These are phyloP conservation scores for Eucalyptus fibrosa DNA, from an alignment of 345 rosid species.

Conservation along the genomic window DNA sequence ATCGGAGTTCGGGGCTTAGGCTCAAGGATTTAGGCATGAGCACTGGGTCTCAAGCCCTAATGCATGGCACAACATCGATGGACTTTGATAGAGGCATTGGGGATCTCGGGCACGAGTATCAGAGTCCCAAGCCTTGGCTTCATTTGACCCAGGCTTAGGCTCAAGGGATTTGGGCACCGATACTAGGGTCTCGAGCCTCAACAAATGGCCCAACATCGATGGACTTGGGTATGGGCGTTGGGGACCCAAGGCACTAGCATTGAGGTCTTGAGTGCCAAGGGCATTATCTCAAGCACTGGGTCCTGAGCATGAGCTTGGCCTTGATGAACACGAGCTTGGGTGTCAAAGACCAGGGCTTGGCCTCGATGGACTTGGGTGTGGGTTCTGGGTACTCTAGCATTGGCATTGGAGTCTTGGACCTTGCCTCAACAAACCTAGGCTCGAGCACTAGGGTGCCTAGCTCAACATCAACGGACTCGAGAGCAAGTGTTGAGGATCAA, in stretches of 20 bases:
- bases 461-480: fast-evolving
- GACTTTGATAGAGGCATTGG: not conserved
- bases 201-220: too few relatives aligned
- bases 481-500: too few relatives aligned
- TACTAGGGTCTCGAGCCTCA: not conserved
- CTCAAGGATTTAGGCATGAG: not conserved
- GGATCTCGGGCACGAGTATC: fast-evolving
- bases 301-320: not conserved
- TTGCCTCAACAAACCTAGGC: not conserved
- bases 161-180: too few relatives aligned
- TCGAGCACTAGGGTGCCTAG: fast-evolving
- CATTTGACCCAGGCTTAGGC: too few relatives aligned
- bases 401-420: not conserved
- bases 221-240: too few relatives aligned
- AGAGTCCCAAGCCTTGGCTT: not conserved
- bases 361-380: not conserved
- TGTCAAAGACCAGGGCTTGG: not conserved
- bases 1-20: not conserved
- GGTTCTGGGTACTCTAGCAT: fast-evolving
- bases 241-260: too few relatives aligned
- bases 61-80: not conserved
- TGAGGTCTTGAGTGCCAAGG: too few relatives aligned
- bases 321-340: not conserved
- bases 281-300: not conserved
- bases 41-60: not conserved